Conservation (phyloP, 352 stramenopile species). For the Globisporangium recalcitrans region DNA sequence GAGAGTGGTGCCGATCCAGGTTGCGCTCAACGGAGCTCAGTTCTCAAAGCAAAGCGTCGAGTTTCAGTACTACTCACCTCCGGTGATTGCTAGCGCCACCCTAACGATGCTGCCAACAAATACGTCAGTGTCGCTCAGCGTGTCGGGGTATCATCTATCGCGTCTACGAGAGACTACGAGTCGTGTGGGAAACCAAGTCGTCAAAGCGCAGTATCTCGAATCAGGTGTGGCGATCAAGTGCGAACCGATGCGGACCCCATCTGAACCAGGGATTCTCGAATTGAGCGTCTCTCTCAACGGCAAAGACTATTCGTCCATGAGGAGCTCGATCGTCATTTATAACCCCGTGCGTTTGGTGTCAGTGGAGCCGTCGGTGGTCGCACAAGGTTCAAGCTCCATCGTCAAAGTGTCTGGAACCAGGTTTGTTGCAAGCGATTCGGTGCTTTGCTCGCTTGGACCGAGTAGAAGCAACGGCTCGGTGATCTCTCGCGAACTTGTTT, state of each 20-base stretch:
- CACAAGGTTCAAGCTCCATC: constrained; percentile 11
- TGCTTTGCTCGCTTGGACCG: constrained; percentile 17
- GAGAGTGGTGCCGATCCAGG: background rate
- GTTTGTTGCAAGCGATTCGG: constrained; percentile 18
- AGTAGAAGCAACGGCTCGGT: constrained; percentile 10
- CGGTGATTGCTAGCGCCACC: background rate
- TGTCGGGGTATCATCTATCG: constrained; percentile 1
- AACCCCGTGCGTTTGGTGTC: constrained; percentile 15
- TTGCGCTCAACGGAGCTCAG: constrained; percentile 8
- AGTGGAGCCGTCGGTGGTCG: constrained; percentile 21
- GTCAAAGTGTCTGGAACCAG: constrained; percentile 21
- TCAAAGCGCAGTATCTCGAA: constrained; percentile 8
- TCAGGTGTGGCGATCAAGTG: constrained; percentile 6
- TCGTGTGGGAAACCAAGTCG: background rate
- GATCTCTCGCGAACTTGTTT: constrained; percentile 13
- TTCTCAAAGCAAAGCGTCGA: constrained; percentile 10
- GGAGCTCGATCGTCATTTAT: constrained; percentile 18
- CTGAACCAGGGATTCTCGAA: background rate
- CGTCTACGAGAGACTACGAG: background rate
- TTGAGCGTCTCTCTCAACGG: constrained; percentile 36
- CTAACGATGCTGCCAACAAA: background rate
- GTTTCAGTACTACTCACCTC: constrained; percentile 7
- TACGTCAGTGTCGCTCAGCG: background rate
- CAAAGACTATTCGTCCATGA: constrained; percentile 25
- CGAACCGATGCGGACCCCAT: constrained; percentile 4